Base-by-base conservation (phyloP, 805 yeast species). In the Teunomyces panamensis region DNA sequence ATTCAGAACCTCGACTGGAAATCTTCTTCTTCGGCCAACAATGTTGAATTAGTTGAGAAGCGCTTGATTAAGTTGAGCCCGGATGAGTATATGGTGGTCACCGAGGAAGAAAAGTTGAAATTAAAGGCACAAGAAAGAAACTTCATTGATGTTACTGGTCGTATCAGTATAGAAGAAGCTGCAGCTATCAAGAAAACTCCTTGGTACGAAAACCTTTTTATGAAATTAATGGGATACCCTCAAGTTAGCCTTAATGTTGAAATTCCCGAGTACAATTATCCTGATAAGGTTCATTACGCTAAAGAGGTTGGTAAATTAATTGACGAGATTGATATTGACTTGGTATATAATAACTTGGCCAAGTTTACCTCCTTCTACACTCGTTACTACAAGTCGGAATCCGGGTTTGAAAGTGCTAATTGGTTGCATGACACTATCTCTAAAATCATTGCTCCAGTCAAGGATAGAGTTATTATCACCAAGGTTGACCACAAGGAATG, bases 351-450 rank as follows among this genome's bases (percentile, higher is more conserved):
- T 24, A 79, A 79, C 55, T 73, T 89, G 64, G 79, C 81, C 16
- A 67, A 75, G 43, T 83, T 89, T 60, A 73, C 91, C 4, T 78
- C 86, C 35, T 89, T 88, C 62, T 80, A 71, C 65, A 84, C 90
- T 14, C 77, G 97, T 48, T 87, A 85, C 63, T 89, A 88, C 68
- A 84, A 85, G 62, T 79, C 88, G 1, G 75, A 79, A 24, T 60
- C 77, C n/a, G 97, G 97, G 0, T 64, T 73, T 11, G 80, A 85
- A 50, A 79, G 89, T 56, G 83, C 95, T 6, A 59, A 74, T 43
- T 89, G 96, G 94, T 70, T 90, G 43, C 69, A 69, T 51, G 74
- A 73, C 10, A 73, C 74, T 44, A 68, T 88, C 29, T 62, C 68
- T 14, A 68, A 73, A 14, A 65, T 81, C 34, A 56, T 63, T 26